Evolutionary conservation across 495 filamentous ascomycete species (phyloP).

Genomic region (Oidiodendron maius): DNA sequence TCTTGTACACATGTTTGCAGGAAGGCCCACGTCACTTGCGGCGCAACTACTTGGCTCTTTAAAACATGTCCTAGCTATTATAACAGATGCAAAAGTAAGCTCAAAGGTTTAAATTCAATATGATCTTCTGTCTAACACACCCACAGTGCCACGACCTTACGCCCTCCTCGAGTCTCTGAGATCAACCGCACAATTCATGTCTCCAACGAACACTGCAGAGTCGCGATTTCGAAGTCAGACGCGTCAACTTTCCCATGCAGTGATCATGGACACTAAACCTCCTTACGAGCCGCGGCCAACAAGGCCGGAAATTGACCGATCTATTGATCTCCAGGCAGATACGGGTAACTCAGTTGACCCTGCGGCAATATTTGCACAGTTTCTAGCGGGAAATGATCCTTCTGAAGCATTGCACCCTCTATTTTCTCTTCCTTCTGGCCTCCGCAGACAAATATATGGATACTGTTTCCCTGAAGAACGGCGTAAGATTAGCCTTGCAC

Average conservation of each 20-base stretch:
- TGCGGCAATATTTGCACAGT: neutral
- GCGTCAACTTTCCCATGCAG: neutral
- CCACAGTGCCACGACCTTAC: neutral
- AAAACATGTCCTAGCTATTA: too few relatives aligned
- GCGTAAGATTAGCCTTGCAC: conserved; percentile 16
- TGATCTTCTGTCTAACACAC: too few relatives aligned
- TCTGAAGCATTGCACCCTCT: neutral
- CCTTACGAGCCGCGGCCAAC: neutral
- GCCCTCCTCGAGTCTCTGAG: neutral
- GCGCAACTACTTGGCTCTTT: too few relatives aligned
- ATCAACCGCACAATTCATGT: neutral
- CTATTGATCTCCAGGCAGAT: neutral
- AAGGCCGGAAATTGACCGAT: neutral
- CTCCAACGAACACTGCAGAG: neutral
- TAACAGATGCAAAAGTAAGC: too few relatives aligned
- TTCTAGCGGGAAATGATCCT: neutral
- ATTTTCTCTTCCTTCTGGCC: conserved; percentile 4
- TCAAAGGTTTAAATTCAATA: too few relatives aligned
- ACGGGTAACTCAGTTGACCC: neutral
- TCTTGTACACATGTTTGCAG: too few relatives aligned
- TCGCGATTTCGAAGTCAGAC: neutral
- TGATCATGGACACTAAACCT: neutral
- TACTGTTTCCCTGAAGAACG: conserved; percentile 10
- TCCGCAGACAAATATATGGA: conserved; percentile 15
- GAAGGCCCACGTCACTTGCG: too few relatives aligned